Percentiles rank a stretch among this genome's conserved stretches.
Evolutionary conservation across 306 rosid species (phyloP).

Genomic region (Carpinus viminea): DNA sequence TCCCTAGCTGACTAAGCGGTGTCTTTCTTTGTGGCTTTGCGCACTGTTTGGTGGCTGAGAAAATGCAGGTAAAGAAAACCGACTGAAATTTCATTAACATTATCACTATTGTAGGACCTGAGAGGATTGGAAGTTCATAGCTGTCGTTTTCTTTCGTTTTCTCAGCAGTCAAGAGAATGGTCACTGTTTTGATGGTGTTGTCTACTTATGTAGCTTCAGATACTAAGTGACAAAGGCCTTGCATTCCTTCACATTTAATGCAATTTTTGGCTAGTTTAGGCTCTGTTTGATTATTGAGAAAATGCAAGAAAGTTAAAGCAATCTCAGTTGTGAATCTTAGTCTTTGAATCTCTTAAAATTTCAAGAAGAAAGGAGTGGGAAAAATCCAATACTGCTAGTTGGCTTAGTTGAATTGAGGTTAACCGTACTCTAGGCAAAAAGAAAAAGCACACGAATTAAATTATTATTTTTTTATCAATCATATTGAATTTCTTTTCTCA

Average conservation of each 20-base stretch:
- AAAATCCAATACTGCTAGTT: not conserved
- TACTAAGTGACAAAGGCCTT: not conserved
- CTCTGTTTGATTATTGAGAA: not conserved
- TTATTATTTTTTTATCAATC: not conserved
- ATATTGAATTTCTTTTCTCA: not conserved
- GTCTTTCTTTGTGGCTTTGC: not conserved
- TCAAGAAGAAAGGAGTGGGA: too few species aligned
- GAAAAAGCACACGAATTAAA: not conserved
- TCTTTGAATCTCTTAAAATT: not conserved
- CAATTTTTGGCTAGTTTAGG: not conserved
- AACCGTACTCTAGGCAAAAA: not conserved
- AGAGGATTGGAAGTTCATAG: not conserved
- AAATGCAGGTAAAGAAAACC: constrained; percentile 15
- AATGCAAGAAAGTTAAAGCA: not conserved
- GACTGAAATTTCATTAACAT: not conserved
- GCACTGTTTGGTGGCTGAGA: constrained; percentile 7
- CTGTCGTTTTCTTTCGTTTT: not conserved
- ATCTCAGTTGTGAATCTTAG: not conserved
- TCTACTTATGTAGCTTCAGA: not conserved
- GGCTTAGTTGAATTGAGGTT: not conserved
- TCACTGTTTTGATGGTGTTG: not conserved
- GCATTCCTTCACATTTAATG: not conserved
- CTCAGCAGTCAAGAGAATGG: not conserved
- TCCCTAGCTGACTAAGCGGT: not conserved
- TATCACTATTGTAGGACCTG: not conserved